Evolutionary conservation across 139 green algal species (phyloP).

Genomic region (Chlamydomonas sphaeroides): DNA sequence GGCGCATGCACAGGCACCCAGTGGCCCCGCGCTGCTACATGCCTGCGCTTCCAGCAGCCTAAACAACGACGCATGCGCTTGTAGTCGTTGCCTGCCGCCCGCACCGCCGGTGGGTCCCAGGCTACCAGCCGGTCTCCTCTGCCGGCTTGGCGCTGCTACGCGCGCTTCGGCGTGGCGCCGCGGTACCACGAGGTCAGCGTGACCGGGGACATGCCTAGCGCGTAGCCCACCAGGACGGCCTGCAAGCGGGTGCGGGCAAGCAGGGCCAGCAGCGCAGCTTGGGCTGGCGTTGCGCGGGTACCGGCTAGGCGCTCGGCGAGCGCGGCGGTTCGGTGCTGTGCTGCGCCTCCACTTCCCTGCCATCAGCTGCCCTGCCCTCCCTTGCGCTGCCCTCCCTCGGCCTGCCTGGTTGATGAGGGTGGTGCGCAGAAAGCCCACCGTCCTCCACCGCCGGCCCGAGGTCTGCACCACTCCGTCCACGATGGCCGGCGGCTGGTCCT

Average conservation of each 20-base stretch:
- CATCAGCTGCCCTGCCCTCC: background rate
- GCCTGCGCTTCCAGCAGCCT: too few species aligned
- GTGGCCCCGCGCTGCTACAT: too few species aligned
- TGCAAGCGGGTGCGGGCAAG: background rate
- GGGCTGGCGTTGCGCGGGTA: too few species aligned
- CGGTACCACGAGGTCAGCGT: constrained; percentile 18
- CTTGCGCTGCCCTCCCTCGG: background rate
- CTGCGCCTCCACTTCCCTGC: too few species aligned
- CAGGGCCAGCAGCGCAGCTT: background rate
- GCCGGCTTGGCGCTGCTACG: too few species aligned
- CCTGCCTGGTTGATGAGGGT: constrained; percentile 38
- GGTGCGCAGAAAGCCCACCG: constrained; percentile 59
- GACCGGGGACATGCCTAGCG: background rate
- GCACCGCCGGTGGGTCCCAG: too few species aligned
- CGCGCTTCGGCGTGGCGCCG: background rate
- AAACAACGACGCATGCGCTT: too few species aligned
- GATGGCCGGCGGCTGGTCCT: constrained; percentile 48
- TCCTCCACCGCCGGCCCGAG: constrained; percentile 59
- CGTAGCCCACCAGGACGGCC: constrained; percentile 10
- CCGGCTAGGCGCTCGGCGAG: too few species aligned
- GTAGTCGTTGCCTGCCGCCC: too few species aligned
- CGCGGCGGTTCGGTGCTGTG: too few species aligned
- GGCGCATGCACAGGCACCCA: too few species aligned
- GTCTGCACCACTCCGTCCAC: constrained; percentile 52
- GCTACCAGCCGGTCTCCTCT: too few species aligned